A percentile compares a stretch with the other conserved stretches of the same genome.
phyloP scores from a whole-genome alignment of 345 rosid species.

The Bruguiera gymnorhiza region DNA sequence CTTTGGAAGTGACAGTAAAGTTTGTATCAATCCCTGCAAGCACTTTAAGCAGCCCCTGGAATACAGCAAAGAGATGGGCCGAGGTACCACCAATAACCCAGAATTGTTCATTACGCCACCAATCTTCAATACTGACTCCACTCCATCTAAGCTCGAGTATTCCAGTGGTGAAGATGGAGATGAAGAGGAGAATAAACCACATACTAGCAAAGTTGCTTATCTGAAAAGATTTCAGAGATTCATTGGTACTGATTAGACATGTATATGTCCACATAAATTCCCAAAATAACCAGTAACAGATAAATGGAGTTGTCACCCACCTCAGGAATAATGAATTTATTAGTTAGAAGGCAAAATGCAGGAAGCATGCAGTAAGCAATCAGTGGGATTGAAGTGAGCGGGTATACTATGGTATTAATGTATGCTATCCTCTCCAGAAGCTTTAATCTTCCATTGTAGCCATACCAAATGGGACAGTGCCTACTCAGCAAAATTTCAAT shows the following conservation, averaged over 20 bases:
- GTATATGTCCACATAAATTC: neutral
- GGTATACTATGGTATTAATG: conserved; percentile 94
- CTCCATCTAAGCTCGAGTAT: conserved; percentile 97
- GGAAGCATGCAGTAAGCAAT: conserved; percentile 93
- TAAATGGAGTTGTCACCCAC: conserved; percentile 29
- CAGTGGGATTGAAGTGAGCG: conserved; percentile 88
- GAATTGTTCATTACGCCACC: conserved; percentile 99
- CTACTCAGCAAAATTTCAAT: conserved; percentile 93
- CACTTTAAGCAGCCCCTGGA: conserved; percentile 95
- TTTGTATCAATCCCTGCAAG: conserved; percentile 97
- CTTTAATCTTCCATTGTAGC: conserved; percentile 75
- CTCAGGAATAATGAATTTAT: conserved; percentile 96
- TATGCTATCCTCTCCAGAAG: conserved; percentile 90
- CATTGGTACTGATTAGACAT: neutral
- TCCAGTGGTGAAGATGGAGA: conserved; percentile 81
- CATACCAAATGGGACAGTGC: conserved; percentile 99
- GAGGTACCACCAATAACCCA: conserved; percentile 99
- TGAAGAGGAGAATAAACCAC: conserved; percentile 97
- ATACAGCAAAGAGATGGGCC: conserved; percentile 96
- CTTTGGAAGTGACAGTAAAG: conserved; percentile 97
- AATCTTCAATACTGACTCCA: conserved; percentile 88
- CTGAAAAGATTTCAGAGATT: conserved; percentile 36
- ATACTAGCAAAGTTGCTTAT: conserved; percentile 97
- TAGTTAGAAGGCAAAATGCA: conserved; percentile 91
- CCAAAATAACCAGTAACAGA: neutral